These are phyloP conservation scores for Mucor ambiguus DNA, from an alignment of 371 early-diverging fungal genomes.

Conservation along the genomic window DNA sequence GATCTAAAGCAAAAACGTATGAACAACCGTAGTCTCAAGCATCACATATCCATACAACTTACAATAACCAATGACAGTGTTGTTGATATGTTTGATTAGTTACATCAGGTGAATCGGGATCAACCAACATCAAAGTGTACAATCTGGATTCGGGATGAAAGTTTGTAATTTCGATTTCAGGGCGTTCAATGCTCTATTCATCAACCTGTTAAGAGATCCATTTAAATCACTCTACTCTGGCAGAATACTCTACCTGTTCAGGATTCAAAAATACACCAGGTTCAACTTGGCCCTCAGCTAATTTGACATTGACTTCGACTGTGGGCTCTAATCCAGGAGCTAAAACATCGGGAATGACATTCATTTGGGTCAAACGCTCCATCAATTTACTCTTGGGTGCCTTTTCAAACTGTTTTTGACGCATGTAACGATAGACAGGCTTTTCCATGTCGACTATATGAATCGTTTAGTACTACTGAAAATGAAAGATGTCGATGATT, in stretches of 20 bases:
- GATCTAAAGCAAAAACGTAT: constrained; percentile 34
- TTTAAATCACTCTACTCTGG: neutral
- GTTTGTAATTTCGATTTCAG: constrained; percentile 58
- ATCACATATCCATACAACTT: constrained; percentile 15
- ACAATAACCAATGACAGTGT: constrained; percentile 70
- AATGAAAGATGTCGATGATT: neutral
- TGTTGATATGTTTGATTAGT: constrained; percentile 63
- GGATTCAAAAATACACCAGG: constrained; percentile 63
- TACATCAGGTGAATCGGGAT: constrained; percentile 72
- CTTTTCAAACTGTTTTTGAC: constrained; percentile 65
- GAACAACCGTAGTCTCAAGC: too few species aligned
- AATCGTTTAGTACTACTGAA: neutral
- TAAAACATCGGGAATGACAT: constrained; percentile 76
- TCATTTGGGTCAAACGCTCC: constrained; percentile 82
- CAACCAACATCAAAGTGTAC: constrained; percentile 76
- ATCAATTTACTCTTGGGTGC: constrained; percentile 64
- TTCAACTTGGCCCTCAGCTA: constrained; percentile 45
- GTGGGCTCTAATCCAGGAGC: constrained; percentile 54
- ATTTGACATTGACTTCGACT: constrained; percentile 54
- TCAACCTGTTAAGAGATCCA: neutral
- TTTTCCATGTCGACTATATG: constrained; percentile 63
- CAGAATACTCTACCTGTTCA: constrained; percentile 36
- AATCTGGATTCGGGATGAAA: constrained; percentile 71
- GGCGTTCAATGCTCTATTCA: constrained; percentile 56
- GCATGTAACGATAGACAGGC: constrained; percentile 76